Evolutionary conservation across 2,329 filamentous ascomycete genomes (phyloP).

Genomic region (Stenocarpella maydis): DNA sequence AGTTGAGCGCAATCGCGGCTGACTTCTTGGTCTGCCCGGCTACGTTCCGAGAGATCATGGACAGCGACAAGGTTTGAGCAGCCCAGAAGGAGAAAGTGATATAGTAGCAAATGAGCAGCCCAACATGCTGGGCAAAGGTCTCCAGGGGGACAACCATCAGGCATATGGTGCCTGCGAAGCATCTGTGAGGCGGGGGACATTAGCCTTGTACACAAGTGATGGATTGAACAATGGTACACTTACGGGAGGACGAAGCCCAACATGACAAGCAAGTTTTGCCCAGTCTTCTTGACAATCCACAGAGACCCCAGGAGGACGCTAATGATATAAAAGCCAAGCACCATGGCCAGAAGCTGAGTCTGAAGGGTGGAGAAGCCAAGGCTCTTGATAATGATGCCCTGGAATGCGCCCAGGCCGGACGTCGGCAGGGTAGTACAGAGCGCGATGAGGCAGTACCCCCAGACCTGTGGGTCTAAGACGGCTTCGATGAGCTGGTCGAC

Average conservation of each 20-base stretch:
- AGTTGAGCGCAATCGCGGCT: conserved; percentile 73
- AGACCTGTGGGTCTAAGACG: conserved; percentile 71
- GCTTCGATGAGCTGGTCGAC: conserved; percentile 58
- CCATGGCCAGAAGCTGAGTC: conserved; percentile 79
- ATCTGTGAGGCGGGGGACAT: conserved; percentile 51
- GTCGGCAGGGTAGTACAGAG: conserved; percentile 79
- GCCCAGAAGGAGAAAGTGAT: conserved; percentile 82
- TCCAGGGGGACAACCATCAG: conserved; percentile 73
- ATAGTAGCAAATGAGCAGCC: conserved; percentile 78
- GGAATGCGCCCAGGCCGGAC: conserved; percentile 75
- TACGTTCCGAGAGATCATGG: conserved; percentile 73
- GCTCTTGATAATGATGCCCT: conserved; percentile 76
- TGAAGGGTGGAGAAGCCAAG: conserved; percentile 72
- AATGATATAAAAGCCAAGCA: conserved; percentile 78
- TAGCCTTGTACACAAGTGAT: not conserved
- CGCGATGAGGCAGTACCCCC: conserved; percentile 70
- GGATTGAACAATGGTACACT: conserved; percentile 46
- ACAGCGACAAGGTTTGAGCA: conserved; percentile 71
- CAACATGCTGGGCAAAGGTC: conserved; percentile 65
- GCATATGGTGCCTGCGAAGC: conserved; percentile 75
- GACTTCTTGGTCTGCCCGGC: conserved; percentile 79
- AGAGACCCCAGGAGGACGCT: conserved; percentile 71
- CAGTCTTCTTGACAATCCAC: conserved; percentile 72
- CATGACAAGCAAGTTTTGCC: conserved; percentile 76
- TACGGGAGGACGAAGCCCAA: conserved; percentile 70